Base-by-base conservation (phyloP, 2,329 filamentous ascomycete genomes). In the Ilyonectria sp. region DNA sequence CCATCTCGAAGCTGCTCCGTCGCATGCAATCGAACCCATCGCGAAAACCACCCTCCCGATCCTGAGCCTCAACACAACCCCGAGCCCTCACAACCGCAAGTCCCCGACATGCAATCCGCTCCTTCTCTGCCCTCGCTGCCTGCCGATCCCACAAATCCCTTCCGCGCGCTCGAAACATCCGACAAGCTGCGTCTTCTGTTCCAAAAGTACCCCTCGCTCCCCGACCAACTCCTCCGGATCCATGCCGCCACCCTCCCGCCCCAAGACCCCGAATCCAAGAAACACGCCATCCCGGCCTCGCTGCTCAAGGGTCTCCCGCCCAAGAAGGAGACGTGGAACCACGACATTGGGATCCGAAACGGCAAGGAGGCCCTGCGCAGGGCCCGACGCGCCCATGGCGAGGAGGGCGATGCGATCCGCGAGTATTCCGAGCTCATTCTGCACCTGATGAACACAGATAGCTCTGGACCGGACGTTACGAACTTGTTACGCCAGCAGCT, bases 371-470 rank as follows among this genome's bases (percentile, higher is more conserved):
- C 85, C 15, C 79, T 92, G 65, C 85, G 85, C 47, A 82, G 79
- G 60, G 86, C 86, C 37, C 82, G 86, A 64, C 81, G 82, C 35
- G 82, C 84, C 33, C 82, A 84, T 1, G 83, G 85, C n/a, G 84
- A 86, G 70, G 86, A 86, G 64, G 88, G 88, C 33, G 88, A 91
- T 71, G 89, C 83, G 5, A 81, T 92, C 33, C 81, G 86, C 59
- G 90, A 91, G 77, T 92, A 90, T 73, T 86, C 85, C 53, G 87
- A 88, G 68, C 79, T 91, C 23, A 83, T 91, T 19, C 74, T 86
- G 54, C 82, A 85, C 63, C 78, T 90, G 37, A 80, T 90, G 61
- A 78, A 80, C 49, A 73, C 74, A 15, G 77, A 79, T 40, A 75
- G 72, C 23, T 70, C 71, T 8, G 72, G 71, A 9, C 68, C 73